Evolutionary conservation across 1,139 yeast genomes (phyloP), one percentile per base, ranked within the genome.

Genomic region (Hyphopichia fennica): DNA sequence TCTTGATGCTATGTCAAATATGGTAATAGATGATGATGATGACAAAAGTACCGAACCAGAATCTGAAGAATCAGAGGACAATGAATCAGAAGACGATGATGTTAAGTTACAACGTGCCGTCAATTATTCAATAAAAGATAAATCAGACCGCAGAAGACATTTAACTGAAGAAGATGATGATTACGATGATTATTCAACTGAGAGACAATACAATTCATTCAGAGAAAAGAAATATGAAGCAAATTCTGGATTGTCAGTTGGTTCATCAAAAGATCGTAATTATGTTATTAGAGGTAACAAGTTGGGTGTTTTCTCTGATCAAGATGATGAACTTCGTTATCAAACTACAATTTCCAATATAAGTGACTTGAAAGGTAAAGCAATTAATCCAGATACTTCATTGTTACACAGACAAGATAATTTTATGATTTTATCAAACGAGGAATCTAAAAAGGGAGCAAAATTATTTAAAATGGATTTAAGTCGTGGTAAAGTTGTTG

Each of bases 321-420:
- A 75, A 25, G 77, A 70, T 11, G 71, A 69, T 22, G 76, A 76
- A 40, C 63, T 89, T 37, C 77, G 81, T 45, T 89, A 77, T 53
- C 68, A 77, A 29, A 81, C 95, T 1, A 78, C 95, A 0, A 86
- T 89, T 46, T 77, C 77, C 37, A 75, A 81, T 49, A 61, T 89
- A 28, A 60, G 75, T n/a, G 73, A 74, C 39, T 62, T 79, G 14
- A 60, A 71, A 11, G 87, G 89, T n/a, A 67, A 72, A 33, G 54
- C 60, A 9, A 67, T 89, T 40, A 68, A 64, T 9, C 96, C 96
- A 1, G 58, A 69, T 23, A 81, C 82, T 51, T 74, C 87, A 54
- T 79, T 88, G 88, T 69, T 89, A 39, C 95, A 88, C 54, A 77
- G 80, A 53, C 83, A 81, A 49, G 97, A 90, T 61, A 71, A 79